These are phyloP conservation scores for Ustilago tritici DNA, from an alignment of 1,284 basidiomycete species.

Conservation along the genomic window DNA sequence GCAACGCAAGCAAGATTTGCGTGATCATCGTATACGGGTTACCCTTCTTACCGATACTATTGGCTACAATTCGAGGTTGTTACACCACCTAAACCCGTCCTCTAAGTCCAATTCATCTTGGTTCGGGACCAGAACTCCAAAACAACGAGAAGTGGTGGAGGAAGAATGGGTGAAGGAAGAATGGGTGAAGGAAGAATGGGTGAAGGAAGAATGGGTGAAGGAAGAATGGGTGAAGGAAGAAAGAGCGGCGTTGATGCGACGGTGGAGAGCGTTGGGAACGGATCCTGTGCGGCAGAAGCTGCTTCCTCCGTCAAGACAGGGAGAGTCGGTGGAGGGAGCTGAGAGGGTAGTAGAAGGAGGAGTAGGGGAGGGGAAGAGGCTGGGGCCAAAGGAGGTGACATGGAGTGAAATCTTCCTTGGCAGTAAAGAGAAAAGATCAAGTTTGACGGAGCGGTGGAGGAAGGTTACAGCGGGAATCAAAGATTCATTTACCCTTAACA, in stretches of 20 bases:
- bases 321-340: not conserved
- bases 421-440: conserved; percentile 17
- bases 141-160: not conserved
- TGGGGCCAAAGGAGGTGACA: conserved; percentile 23
- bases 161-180: not conserved
- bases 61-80: conserved; percentile 18
- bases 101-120: not conserved
- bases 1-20: conserved; percentile 23
- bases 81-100: conserved; percentile 27
- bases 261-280: conserved; percentile 24
- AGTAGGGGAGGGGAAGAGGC: not conserved
- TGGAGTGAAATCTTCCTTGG: conserved; percentile 51
- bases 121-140: not conserved
- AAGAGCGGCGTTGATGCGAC: not conserved
- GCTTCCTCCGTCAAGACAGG: not conserved
- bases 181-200: conserved; percentile 18
- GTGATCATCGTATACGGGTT: conserved; percentile 22
- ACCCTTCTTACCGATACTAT: conserved; percentile 29
- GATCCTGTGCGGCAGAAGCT: conserved; percentile 5
- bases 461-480: conserved; percentile 36
- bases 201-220: conserved; percentile 14
- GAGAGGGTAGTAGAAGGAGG: not conserved
- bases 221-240: conserved; percentile 23
- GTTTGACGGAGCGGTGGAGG: conserved; percentile 19
- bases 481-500: conserved; percentile 13